Base-by-base conservation (phyloP, 345 rosid species). In the Noccaea caerulescens region DNA sequence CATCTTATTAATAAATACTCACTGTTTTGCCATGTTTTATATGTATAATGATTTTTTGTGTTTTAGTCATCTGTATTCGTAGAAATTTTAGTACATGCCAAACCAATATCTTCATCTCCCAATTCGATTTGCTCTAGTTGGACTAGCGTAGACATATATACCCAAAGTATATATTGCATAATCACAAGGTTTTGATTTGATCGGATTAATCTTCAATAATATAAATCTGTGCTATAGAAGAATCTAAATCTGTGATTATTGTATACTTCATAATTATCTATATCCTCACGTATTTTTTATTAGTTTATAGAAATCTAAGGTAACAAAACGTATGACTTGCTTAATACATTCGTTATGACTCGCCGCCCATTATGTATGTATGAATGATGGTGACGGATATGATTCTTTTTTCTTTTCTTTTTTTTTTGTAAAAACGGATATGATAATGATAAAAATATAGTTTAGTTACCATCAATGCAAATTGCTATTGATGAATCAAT, bases 171-270 rank as follows among this genome's bases (percentile, higher is more conserved):
- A 27, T 13, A 14, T n/a, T 23, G 0, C 12, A 37, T 13, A 38
- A 52, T 66, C 10, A 13, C 8, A 39, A 25, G 16, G 39, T 42
- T 51, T 25, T 52, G 7, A 52, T 52, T 66, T 38, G 46, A 25
- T 38, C 27, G 10, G 5, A 25, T 13, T 51, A 20, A 25, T 50
- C 27, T 51, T 52, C 23, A 10, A 10, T 8, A 11, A 1, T 43
- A 55, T 43, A 55, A 54, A 68, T 53, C 38, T 55, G 33, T 27
- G 34, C 1, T 18, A 2, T 10, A 23, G 25, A 68, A 68, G 45
- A 44, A 44, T 43, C 37, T 45, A 33, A 18, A 43, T 41, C 52
- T 27, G 3, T 66, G 10, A 25, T 25, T 25, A 25, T 25, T 25
- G 3, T 3, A 25, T 0, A 25, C 27, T 25, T 25, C 27, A 25